Evolutionary conservation across 371 early-diverging fungal genomes (phyloP).

Genomic region (Syncephalastrum racemosum): DNA sequence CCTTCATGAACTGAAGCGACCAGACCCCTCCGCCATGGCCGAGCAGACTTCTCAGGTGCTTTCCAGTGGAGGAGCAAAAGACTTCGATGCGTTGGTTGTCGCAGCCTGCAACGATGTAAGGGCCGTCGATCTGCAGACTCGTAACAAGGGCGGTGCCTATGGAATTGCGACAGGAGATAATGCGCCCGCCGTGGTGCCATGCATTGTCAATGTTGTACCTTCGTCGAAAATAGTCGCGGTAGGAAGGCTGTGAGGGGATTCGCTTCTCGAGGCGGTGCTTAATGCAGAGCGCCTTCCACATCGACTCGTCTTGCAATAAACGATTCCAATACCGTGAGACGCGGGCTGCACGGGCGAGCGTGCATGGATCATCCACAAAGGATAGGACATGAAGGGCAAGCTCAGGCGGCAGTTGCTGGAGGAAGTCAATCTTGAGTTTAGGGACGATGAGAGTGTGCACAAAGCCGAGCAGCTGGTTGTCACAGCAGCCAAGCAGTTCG

Average conservation of each 20-base stretch:
- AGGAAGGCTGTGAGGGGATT: conserved; percentile 33
- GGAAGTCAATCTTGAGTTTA: conserved; percentile 76
- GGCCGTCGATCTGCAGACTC: conserved; percentile 83
- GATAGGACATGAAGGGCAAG: conserved; percentile 71
- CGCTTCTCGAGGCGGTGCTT: conserved; percentile 29
- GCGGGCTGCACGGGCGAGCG: conserved; percentile 73
- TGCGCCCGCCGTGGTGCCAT: conserved; percentile 73
- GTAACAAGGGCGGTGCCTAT: conserved; percentile 80
- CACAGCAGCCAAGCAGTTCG: conserved; percentile 55
- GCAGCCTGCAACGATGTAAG: conserved; percentile 82
- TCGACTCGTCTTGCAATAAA: conserved; percentile 65
- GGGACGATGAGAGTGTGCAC: conserved; percentile 62
- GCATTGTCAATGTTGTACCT: conserved; percentile 71
- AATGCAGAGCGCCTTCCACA: conserved; percentile 51
- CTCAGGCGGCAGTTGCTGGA: conserved; percentile 75
- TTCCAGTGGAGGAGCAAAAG: conserved; percentile 73
- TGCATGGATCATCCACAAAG: conserved; percentile 66
- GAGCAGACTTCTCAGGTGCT: conserved; percentile 60
- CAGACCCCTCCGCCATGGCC: conserved; percentile 95
- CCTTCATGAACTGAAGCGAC: conserved; percentile 80
- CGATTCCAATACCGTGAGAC: conserved; percentile 78
- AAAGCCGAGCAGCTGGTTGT: conserved; percentile 57
- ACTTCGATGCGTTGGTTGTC: conserved; percentile 84
- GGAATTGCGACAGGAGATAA: conserved; percentile 41
- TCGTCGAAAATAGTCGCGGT: conserved; percentile 70